A percentile compares a stretch with the other conserved stretches of the same genome.
Conservation (phyloP, 2,329 filamentous ascomycete genomes). For the Penicillium sp. region DNA sequence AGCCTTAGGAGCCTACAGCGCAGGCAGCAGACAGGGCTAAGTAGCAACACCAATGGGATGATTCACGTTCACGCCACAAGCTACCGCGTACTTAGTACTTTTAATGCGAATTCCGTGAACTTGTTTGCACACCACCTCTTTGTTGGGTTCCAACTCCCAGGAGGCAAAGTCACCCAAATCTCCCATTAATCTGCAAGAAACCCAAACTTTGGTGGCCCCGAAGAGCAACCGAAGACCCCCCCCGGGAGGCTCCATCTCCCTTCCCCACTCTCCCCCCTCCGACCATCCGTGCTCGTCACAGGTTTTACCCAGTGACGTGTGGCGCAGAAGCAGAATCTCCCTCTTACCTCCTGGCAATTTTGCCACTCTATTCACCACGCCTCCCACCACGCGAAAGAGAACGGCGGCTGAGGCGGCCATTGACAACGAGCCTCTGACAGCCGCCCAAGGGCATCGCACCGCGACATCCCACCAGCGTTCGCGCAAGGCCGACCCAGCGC, state of each 20-base stretch:
- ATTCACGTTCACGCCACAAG: not conserved
- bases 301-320: conserved; percentile 9
- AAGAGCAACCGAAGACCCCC: not conserved
- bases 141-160: not conserved
- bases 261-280: conserved; percentile 9
- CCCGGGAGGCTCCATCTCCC: conserved; percentile 1
- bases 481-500: conserved; percentile 25
- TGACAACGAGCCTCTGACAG: conserved; percentile 25
- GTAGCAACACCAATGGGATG: not conserved
- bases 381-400: conserved; percentile 55
- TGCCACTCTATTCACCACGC: conserved; percentile 50
- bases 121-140: not conserved
- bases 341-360: conserved; percentile 12
- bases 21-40: not conserved
- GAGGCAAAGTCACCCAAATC: not conserved
- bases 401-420: conserved; percentile 54
- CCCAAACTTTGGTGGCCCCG: not conserved
- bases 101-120: not conserved
- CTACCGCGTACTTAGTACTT: not conserved
- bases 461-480: conserved; percentile 30
- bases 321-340: not conserved
- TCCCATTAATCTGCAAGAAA: not conserved
- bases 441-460: conserved; percentile 30
- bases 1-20: not conserved
- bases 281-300: conserved; percentile 7